Percentiles rank a stretch among this genome's conserved stretches.
Conservation (phyloP, 495 filamentous ascomycete species). For the Xylaria longipes region DNA sequence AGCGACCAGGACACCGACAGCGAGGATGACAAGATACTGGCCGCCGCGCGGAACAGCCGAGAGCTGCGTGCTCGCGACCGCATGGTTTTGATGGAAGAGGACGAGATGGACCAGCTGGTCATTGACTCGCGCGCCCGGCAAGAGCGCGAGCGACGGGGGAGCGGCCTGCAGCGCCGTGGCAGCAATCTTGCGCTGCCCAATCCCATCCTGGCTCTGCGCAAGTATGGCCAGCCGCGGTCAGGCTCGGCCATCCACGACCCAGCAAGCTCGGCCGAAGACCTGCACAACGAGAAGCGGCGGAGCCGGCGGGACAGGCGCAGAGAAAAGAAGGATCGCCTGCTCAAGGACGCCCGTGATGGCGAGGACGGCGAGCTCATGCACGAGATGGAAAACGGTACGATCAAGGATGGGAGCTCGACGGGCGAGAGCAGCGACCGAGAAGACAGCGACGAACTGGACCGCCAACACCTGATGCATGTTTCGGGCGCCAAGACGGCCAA, state of each 20-base stretch:
- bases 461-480: slow-evolving; percentile 51
- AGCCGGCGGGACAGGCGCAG: slow-evolving; percentile 50
- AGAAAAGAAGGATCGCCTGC: slow-evolving; percentile 55
- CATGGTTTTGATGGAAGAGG: slow-evolving; percentile 83
- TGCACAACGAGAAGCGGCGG: slow-evolving; percentile 59
- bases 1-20: slow-evolving; percentile 79
- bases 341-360: slow-evolving; percentile 57
- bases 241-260: slow-evolving; percentile 39
- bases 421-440: slow-evolving; percentile 62
- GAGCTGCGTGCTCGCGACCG: slow-evolving; percentile 76
- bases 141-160: slow-evolving; percentile 58
- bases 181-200: slow-evolving; percentile 55
- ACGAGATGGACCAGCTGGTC: slow-evolving; percentile 83
- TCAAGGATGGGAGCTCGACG: slow-evolving; percentile 66
- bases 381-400: slow-evolving; percentile 84
- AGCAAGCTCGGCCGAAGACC: slow-evolving; percentile 40
- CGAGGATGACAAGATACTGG: slow-evolving; percentile 73
- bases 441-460: slow-evolving; percentile 60
- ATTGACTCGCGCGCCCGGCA: slow-evolving; percentile 53
- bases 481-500: slow-evolving; percentile 51
- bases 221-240: slow-evolving; percentile 43
- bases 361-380: slow-evolving; percentile 83
- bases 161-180: slow-evolving; percentile 53
- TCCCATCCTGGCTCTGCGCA: slow-evolving; percentile 49
- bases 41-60: slow-evolving; percentile 67